Base-by-base conservation (phyloP, 345 rosid species). In the Camelina laxa region DNA sequence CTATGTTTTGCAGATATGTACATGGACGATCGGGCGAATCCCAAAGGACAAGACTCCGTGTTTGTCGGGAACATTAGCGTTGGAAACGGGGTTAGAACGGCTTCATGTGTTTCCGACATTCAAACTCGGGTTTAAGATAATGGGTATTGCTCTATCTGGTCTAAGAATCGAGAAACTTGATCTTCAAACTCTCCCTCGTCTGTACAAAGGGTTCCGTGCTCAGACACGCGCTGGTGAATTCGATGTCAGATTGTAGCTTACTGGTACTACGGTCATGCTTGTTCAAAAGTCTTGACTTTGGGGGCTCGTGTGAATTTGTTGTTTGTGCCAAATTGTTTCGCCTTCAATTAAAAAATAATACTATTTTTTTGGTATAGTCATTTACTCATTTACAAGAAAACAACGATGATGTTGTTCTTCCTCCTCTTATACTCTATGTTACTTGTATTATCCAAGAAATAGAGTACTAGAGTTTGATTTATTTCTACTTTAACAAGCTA, bases 111-210 rank as follows among this genome's bases (percentile, higher is more conserved):
- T 85, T 69, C 99, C 96, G 2, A 82, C 89, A 57, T 86, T 85
- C 76, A 88, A 70, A 83, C 84, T 92, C 42, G 87, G 86, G 70
- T 95, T 92, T 74, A 87, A 81, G 85, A 87, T 95, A 30, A 94
- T 90, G 91, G 97, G 98, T 17, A 74, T 87, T 42, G 97, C 98
- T 38, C 93, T 95, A 48, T 95, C 98, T 27, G 96, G 98, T 51
- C 58, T 92, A 75, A 88, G 88, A 73, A 85, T 89, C 13, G 88
- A 95, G 69, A 95, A 89, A 75, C 82, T 92, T 62, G 98, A 92
- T 69, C 77, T 90, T 6, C 78, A 83, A 83, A 82, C 83, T 44
- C 55, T 80, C 22, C 90, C 99, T 74, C 96, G 96, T 51, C 82
- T 88, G 16, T 90, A 87, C 79, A 95, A 89, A 86, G 98, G 98